Conservation (phyloP, 2,329 filamentous ascomycete genomes). For the Fusarium verticillioides region DNA sequence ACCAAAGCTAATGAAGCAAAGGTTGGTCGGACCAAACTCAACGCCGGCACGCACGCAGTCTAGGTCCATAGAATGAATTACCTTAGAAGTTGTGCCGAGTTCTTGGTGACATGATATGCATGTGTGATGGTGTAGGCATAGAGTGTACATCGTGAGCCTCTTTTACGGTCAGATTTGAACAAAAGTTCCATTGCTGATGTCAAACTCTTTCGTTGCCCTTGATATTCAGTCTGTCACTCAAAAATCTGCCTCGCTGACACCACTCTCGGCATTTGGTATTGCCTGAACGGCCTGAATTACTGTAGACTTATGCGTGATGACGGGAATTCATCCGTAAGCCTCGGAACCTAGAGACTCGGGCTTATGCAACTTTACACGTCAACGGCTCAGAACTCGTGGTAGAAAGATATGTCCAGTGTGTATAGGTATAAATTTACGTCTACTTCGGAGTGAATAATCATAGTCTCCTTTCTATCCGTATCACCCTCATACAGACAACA, state of each 20-base stretch:
- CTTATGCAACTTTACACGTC: not conserved
- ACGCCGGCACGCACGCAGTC: not conserved
- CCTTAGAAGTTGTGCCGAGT: accelerated
- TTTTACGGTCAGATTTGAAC: too few relatives aligned
- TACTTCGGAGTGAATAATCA: not conserved
- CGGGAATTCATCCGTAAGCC: not conserved
- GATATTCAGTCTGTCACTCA: too few relatives aligned
- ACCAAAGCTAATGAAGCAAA: not conserved
- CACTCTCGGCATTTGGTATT: too few relatives aligned
- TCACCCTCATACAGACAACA: not conserved
- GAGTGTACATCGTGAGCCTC: not conserved
- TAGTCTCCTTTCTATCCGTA: not conserved
- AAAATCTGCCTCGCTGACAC: too few relatives aligned
- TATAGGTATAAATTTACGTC: not conserved
- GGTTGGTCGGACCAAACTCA: not conserved
- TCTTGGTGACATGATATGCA: not conserved
- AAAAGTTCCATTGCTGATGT: too few relatives aligned
- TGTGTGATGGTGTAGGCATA: not conserved
- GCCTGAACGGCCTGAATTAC: too few relatives aligned
- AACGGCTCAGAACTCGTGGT: not conserved
- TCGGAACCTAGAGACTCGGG: too few relatives aligned
- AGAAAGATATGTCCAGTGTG: not conserved
- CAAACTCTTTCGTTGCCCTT: too few relatives aligned
- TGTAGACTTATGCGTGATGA: not conserved
- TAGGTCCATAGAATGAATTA: not conserved